These are phyloP conservation scores for Gigaspora rosea DNA, from an alignment of 192 early-diverging fungal genomes.

Conservation along the genomic window DNA sequence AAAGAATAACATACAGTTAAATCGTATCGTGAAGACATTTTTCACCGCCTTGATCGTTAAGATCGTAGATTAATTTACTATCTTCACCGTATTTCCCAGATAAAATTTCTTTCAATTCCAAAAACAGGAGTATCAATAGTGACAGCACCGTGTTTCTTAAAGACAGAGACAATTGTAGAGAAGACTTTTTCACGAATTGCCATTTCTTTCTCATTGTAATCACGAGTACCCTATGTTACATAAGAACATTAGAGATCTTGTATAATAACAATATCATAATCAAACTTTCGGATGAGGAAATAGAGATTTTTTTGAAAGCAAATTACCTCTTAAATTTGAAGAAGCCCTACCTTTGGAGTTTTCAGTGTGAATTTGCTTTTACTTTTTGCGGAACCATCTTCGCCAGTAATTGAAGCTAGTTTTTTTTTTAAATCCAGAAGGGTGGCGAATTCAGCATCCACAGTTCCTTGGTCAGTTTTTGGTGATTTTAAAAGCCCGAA, in stretches of 20 bases:
- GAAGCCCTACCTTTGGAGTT: constrained; percentile 69
- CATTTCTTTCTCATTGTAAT: constrained; percentile 97
- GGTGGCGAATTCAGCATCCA: constrained; percentile 60
- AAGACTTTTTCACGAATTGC: constrained; percentile 94
- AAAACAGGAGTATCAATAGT: constrained; percentile 99
- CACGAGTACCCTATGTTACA: constrained; percentile 78
- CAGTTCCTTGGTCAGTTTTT: constrained; percentile 56
- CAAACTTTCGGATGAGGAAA: background rate
- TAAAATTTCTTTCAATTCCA: constrained; percentile 95
- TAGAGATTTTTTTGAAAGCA: background rate
- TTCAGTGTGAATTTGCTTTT: constrained; percentile 71
- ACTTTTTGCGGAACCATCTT: constrained; percentile 38
- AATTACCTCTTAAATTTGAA: background rate
- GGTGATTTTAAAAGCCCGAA: constrained; percentile 63
- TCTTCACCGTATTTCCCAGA: constrained; percentile 98
- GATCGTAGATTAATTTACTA: constrained; percentile 97
- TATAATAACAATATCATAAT: no score
- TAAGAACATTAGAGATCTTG: background rate
- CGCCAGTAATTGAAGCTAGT: constrained; percentile 45
- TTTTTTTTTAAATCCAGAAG: constrained; percentile 66
- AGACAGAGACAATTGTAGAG: constrained; percentile 78
- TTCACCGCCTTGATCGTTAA: constrained; percentile 97
- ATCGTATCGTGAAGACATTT: constrained; percentile 93
- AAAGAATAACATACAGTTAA: constrained; percentile 66
- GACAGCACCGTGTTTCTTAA: constrained; percentile 96